phyloP scores from a whole-genome alignment of 257 asterid genomes.

The Fraxinus quadrangulata region DNA sequence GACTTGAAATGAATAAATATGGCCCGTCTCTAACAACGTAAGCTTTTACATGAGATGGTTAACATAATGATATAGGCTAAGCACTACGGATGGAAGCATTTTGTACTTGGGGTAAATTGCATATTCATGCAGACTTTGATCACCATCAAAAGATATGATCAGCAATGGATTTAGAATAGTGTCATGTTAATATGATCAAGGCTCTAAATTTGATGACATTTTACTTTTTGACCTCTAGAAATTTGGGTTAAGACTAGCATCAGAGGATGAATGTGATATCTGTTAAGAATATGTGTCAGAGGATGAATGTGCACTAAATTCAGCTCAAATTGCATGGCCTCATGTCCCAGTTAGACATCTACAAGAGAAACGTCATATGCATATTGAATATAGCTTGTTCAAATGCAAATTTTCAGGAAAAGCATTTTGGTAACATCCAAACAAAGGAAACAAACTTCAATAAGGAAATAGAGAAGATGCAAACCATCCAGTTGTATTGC shows the following conservation, averaged over 20 bases:
- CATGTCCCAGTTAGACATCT: constrained; percentile 17
- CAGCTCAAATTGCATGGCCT: background rate
- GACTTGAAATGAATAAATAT: background rate
- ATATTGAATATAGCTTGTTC: constrained; percentile 1
- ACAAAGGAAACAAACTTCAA: background rate
- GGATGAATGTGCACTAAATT: constrained; percentile 3
- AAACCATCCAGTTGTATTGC: constrained; percentile 86
- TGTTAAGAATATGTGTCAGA: constrained; percentile 1
- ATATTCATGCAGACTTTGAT: background rate
- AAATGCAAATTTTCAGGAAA: constrained; percentile 20
- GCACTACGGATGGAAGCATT: background rate
- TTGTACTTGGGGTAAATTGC: background rate
- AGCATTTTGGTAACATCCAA: constrained; percentile 12
- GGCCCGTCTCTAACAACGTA: background rate
- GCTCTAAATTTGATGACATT: constrained; percentile 4
- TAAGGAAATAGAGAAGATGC: constrained; percentile 36
- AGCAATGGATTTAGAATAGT: background rate
- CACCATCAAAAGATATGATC: constrained; percentile 21
- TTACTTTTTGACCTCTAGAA: background rate
- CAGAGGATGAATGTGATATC: constrained; percentile 3
- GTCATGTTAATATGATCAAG: background rate
- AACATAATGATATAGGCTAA: constrained; percentile 7
- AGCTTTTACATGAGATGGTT: background rate
- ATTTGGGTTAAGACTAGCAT: constrained; percentile 7
- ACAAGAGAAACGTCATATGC: constrained; percentile 3